Base-by-base conservation (phyloP, 148 eudicot species). In the Oxyria digyna region DNA sequence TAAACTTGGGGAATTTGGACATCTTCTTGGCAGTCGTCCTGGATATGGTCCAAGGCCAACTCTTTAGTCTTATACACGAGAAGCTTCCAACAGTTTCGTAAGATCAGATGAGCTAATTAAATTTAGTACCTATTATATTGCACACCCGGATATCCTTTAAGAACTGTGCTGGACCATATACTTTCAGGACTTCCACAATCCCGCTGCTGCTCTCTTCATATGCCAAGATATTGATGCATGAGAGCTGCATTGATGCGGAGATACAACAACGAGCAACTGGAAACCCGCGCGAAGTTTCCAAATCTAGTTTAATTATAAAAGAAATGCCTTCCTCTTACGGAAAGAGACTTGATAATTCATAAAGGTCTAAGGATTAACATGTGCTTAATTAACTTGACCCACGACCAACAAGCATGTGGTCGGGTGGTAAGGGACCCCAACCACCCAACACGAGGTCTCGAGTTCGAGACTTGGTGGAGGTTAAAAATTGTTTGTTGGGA, bases 11-110 rank as follows among this genome's bases (percentile, higher is more conserved):
- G 99, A 94, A 78, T 94, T 90, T 65, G 87, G 99, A 67, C 99
- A 94, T 76, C 99, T 94, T 68, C 84, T 94, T 74, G 97, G 87
- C 75, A 85, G 97, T 70, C 87, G 97, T 46, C 99, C 97, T 26
- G 91, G 99, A 13, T 94, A 91, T 63, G 81, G 81, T 68, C 96
- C 99, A 32, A 94, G 83, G 83, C 97, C n/a, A 94, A 80, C 86
- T 94, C 76, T 94, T 94, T 78, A 64, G 69, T 74, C 79, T 94
- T 67, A 82, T 91, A 69, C 92, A 94, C 55, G 99, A 94, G 80
- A 94, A 94, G 78, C 96, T 94, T 49, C 96, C 99, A 10, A 90
- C 93, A 69, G 96, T 94, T 49, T 87, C 96, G 99, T 94, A 91
- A 80, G 99, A 57, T 32, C 17, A 32, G 31, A 4, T 46, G 13